phyloP scores from a whole-genome alignment of 441 rosid genomes.

The Croton setiger region DNA sequence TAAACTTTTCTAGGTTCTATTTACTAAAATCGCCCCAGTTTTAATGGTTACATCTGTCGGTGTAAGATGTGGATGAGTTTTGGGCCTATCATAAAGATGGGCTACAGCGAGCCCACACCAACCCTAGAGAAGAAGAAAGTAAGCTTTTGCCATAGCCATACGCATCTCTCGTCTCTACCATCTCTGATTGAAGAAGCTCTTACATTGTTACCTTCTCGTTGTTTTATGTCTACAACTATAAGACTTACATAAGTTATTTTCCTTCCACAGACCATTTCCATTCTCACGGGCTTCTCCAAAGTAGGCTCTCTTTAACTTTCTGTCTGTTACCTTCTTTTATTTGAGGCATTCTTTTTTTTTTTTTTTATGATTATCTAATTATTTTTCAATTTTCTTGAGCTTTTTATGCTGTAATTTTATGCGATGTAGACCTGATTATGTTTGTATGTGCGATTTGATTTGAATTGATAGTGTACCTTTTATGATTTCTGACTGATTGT shows the following conservation, averaged over 20 bases:
- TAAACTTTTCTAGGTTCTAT: too few relatives aligned
- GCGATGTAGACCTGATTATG: not conserved
- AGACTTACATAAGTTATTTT: too few relatives aligned
- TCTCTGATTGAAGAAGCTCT: not conserved
- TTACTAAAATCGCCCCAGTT: too few relatives aligned
- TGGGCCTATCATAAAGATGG: not conserved
- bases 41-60: not conserved
- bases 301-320: not conserved
- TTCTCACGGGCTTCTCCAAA: not conserved
- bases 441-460: not conserved
- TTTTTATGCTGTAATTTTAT: not conserved
- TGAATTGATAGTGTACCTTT: too few relatives aligned
- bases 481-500: not conserved
- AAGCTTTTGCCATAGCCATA: not conserved
- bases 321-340: not conserved
- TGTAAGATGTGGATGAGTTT: not conserved
- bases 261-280: too few relatives aligned
- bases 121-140: slow-evolving; percentile 3
- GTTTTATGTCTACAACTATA: not conserved
- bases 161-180: not conserved
- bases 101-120: not conserved
- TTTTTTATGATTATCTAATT: not conserved
- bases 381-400: not conserved
- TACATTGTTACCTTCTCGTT: not conserved
- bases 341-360: not conserved